Evolutionary conservation across 345 rosid genomes (phyloP).

Genomic region (Sisymbrium altissimum): DNA sequence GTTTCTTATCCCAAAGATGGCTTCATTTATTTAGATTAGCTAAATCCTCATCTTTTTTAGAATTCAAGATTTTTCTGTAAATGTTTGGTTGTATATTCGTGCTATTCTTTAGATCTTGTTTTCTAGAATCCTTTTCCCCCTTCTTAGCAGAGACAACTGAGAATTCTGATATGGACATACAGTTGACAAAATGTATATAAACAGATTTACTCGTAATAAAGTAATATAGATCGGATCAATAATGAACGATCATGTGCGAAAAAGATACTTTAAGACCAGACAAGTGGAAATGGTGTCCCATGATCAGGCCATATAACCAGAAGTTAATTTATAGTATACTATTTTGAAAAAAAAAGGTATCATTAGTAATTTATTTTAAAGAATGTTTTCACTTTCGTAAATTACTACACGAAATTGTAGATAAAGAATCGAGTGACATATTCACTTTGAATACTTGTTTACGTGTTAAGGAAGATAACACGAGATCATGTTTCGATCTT

Average conservation of each 20-base stretch:
- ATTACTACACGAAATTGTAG: no score
- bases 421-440: no score
- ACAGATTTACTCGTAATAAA: background rate
- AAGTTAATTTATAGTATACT: background rate
- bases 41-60: background rate
- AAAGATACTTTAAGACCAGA: background rate
- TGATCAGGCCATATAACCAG: background rate
- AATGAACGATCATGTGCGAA: background rate
- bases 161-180: background rate
- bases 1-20: no score
- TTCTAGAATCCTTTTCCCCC: background rate
- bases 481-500: no score
- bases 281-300: slow-evolving; percentile 1
- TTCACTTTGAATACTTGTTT: no score
- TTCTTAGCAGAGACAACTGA: background rate
- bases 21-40: no score
- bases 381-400: no score
- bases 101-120: background rate
- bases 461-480: no score
- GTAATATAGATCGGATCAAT: background rate
- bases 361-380: no score
- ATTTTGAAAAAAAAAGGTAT: no score
- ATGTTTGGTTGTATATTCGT: background rate
- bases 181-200: background rate
- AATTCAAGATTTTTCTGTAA: background rate